phyloP scores from a whole-genome alignment of 768 basidiomycete genomes.

The Panaeolus papilionaceus region DNA sequence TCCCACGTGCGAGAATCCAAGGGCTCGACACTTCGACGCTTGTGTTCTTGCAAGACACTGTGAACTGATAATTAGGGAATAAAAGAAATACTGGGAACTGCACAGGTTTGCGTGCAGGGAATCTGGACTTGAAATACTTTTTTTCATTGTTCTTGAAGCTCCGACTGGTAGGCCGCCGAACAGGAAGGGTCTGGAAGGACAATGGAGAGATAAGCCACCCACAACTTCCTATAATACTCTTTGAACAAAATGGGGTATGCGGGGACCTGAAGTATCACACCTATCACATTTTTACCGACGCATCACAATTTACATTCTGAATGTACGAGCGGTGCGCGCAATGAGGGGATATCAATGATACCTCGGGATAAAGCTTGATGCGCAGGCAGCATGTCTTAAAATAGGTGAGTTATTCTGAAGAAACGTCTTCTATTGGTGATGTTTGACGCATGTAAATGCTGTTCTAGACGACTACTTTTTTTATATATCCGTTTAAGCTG shows the following conservation, averaged over 20 bases:
- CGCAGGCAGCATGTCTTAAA: constrained; percentile 1
- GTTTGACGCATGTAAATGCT: neutral
- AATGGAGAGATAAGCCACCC: neutral
- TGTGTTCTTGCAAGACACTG: neutral
- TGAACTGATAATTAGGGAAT: neutral
- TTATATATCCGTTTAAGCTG: neutral
- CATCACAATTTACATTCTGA: constrained; percentile 8
- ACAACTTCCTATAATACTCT: neutral
- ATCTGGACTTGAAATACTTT: neutral
- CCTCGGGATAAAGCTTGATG: constrained; percentile 19
- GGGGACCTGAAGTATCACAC: neutral
- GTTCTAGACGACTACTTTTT: neutral
- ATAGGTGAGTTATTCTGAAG: neutral
- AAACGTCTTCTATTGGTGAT: neutral
- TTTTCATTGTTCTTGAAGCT: neutral
- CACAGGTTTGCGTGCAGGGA: too few relatives aligned
- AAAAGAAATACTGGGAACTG: too few relatives aligned
- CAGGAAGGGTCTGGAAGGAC: constrained; percentile 1
- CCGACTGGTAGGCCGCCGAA: neutral
- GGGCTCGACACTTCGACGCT: neutral
- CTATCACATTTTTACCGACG: constrained; percentile 3
- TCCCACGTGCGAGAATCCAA: neutral
- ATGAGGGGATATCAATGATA: constrained; percentile 24
- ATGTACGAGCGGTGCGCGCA: neutral
- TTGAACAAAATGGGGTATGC: constrained; percentile 12